Evolutionary conservation across 495 filamentous ascomycete species (phyloP), one percentile per base, ranked within the genome.

Genomic region (Monascus purpureus): DNA sequence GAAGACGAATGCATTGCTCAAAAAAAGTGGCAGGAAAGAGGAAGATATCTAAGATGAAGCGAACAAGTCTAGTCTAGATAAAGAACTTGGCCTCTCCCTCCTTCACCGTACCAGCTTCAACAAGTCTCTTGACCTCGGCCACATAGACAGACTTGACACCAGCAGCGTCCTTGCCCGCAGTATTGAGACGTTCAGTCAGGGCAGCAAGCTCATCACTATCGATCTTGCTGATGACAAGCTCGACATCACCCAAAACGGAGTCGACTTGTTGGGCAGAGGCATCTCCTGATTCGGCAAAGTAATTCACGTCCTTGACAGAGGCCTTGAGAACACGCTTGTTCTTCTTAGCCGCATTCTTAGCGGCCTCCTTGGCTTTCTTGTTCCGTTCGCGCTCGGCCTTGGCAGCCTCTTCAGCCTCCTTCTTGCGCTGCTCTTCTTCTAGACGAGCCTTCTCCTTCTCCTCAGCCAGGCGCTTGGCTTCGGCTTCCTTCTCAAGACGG

Each of bases 261-360:
- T 95, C 86, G 33, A 95, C 80, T 48, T 79, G 65, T 18, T 74
- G 65, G 2, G 84, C 63, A 6, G 72, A 68, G 2, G 86, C 70
- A 44, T 81, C 72, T 17, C 72, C 72, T 11, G 67, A 63, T 7
- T 64, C 66, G 16, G 55, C 63, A 35, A 70, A 76, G 73, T 96
- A 97, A 68, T 94, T 94, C 44, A 76, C 84, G 36, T 96, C 90
- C 70, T 96, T 96, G 59, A 90, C 82, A 42, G 79, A 80, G 19
- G 70, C 74, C 50, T 88, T 82, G 37, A 96, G 69, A 20, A 95
- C 82, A 65, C 90, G 79, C 66, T 93, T 93, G 67, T 97, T 96
- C 80, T 96, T 96, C 82, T 97, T 97, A 42, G 87, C 75, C 3
- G 92, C 88, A 52, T 82, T 93, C 75, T 97, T 97, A 4, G 81